Conservation (phyloP, 768 basidiomycete species). For the Dioszegia crocea region DNA sequence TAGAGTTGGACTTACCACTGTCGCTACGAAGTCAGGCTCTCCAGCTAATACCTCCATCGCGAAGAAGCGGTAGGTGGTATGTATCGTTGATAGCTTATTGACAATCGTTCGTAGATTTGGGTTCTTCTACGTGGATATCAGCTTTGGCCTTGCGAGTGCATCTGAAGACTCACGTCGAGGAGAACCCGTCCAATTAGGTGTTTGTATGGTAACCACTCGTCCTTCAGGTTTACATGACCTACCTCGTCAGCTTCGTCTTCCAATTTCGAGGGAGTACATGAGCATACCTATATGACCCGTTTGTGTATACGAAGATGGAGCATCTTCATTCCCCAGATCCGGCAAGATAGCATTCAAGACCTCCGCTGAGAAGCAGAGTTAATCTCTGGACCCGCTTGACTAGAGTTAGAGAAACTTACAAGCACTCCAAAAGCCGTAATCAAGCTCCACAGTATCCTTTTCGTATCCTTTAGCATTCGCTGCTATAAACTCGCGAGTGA, state of each 20-base stretch:
- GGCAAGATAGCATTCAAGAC: conserved; percentile 79
- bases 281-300: conserved; percentile 82
- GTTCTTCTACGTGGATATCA: conserved; percentile 67
- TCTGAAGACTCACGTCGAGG: conserved; percentile 65
- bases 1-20: conserved; percentile 72
- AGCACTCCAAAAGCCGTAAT: conserved; percentile 84
- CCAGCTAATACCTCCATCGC: conserved; percentile 96
- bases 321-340: conserved; percentile 66
- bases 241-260: not conserved
- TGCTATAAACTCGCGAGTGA: conserved; percentile 59
- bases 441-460: conserved; percentile 61
- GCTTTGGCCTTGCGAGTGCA: not conserved
- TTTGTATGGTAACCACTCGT: conserved; percentile 88
- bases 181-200: conserved; percentile 85
- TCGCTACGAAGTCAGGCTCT: conserved; percentile 76
- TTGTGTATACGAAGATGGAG: conserved; percentile 80
- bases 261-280: not conserved
- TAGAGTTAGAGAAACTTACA: conserved; percentile 54
- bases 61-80: conserved; percentile 83
- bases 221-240: conserved; percentile 90
- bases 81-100: conserved; percentile 85
- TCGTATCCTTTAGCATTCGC: conserved; percentile 60
- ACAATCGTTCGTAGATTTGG: conserved; percentile 76
- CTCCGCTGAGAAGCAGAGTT: conserved; percentile 52
- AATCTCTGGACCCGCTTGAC: not conserved